phyloP scores from a whole-genome alignment of 495 filamentous ascomycete species.

The Tetracladium marchalianum region DNA sequence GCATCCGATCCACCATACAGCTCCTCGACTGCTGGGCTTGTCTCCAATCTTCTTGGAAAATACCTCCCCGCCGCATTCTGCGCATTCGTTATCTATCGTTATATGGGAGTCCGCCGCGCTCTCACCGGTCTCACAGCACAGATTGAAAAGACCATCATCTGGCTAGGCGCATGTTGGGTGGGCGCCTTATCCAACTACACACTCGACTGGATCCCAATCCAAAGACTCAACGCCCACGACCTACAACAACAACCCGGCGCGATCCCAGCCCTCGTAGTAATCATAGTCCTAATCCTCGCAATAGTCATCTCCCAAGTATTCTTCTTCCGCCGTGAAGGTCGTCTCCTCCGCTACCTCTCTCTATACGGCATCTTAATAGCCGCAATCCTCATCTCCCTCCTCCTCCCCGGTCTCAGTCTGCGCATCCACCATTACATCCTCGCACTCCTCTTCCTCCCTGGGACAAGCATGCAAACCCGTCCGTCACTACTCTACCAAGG shows the following conservation, averaged over 20 bases:
- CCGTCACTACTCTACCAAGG: slow-evolving; percentile 76
- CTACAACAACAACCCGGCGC: slow-evolving; percentile 70
- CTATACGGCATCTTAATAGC: slow-evolving; percentile 56
- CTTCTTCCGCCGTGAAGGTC: slow-evolving; percentile 63
- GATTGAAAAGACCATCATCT: slow-evolving; percentile 63
- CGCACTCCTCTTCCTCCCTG: slow-evolving; percentile 68
- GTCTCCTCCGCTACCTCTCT: slow-evolving; percentile 57
- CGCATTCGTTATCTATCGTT: slow-evolving; percentile 64
- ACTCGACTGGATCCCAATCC: slow-evolving; percentile 73
- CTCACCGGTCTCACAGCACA: slow-evolving; percentile 52
- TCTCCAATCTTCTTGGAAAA: slow-evolving; percentile 61
- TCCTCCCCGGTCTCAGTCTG: slow-evolving; percentile 72
- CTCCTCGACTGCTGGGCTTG: slow-evolving; percentile 36
- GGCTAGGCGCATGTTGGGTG: slow-evolving; percentile 66
- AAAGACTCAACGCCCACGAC: slow-evolving; percentile 67
- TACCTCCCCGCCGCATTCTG: slow-evolving; percentile 70
- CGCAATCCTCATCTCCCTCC: slow-evolving; percentile 51
- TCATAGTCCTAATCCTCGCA: slow-evolving; percentile 49
- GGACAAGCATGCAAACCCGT: slow-evolving; percentile 74
- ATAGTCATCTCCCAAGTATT: slow-evolving; percentile 61
- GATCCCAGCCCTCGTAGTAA: slow-evolving; percentile 54
- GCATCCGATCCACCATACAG: slow-evolving; percentile 65
- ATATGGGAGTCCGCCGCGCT: slow-evolving; percentile 43
- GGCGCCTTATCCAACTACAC: slow-evolving; percentile 78
- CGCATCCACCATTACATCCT: slow-evolving; percentile 95